A percentile compares a stretch with the other conserved stretches of the same genome.
Evolutionary conservation across 768 basidiomycete genomes (phyloP).

Genomic region (Lactarius akahatsu): DNA sequence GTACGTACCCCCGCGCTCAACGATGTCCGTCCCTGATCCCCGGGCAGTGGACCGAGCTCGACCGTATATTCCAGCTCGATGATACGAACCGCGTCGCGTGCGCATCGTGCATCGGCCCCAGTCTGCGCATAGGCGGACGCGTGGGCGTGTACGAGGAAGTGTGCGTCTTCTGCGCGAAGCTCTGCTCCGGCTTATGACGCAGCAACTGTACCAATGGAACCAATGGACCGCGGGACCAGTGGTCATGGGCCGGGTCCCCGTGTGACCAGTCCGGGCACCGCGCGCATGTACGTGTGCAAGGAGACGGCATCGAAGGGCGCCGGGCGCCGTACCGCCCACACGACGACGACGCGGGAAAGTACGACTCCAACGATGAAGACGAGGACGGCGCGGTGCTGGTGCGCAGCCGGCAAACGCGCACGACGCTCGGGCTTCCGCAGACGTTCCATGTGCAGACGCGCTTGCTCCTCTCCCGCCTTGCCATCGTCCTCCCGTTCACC

Average conservation of each 20-base stretch:
- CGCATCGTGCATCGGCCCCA: no score
- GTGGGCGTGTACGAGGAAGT: constrained; percentile 79
- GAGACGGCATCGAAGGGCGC: no score
- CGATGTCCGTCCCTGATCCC: no score
- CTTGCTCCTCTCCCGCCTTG: constrained; percentile 51
- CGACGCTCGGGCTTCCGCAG: constrained; percentile 54
- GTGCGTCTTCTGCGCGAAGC: constrained; percentile 74
- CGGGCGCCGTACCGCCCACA: no score
- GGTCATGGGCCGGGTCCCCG: background rate
- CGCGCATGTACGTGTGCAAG: constrained; percentile 34
- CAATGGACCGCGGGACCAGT: background rate
- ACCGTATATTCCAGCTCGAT: no score
- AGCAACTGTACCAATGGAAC: constrained; percentile 47
- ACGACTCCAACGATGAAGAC: constrained; percentile 26
- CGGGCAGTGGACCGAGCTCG: constrained; percentile 30
- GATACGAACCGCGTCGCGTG: no score
- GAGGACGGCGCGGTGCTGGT: constrained; percentile 30
- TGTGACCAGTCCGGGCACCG: background rate
- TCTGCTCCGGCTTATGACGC: constrained; percentile 76
- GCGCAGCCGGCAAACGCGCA: constrained; percentile 30
- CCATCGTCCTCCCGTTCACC: background rate
- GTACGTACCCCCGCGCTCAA: no score
- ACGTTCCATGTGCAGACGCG: constrained; percentile 62
- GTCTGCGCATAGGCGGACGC: no score
- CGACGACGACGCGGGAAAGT: constrained; percentile 1